These are phyloP conservation scores for Perilla frutescens DNA, from an alignment of 257 asterid species.

Conservation along the genomic window DNA sequence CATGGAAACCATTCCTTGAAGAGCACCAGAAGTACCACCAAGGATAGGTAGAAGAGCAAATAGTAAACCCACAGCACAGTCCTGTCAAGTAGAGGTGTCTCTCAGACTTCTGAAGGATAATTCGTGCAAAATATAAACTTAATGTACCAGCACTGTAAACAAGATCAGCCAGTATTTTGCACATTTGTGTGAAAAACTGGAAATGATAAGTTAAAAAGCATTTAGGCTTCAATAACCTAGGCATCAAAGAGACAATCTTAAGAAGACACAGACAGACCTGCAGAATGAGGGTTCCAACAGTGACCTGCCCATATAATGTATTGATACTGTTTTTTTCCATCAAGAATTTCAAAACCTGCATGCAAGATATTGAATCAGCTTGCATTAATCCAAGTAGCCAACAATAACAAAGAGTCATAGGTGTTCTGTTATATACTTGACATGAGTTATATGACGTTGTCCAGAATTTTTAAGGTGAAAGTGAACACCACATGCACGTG, in stretches of 20 bases:
- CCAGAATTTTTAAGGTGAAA: not conserved
- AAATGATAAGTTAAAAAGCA: conserved; percentile 29
- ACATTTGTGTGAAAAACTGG: not conserved
- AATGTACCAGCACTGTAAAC: conserved; percentile 16
- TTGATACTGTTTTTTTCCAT: conserved; percentile 77
- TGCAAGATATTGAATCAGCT: conserved; percentile 33
- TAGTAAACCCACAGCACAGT: conserved; percentile 84
- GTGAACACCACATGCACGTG: not conserved
- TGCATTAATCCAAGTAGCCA: conserved; percentile 23
- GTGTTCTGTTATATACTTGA: not conserved
- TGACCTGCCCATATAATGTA: conserved; percentile 81
- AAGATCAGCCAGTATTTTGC: conserved; percentile 20
- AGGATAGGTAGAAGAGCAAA: conserved; percentile 90
- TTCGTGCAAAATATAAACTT: not conserved
- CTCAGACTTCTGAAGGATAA: conserved; percentile 35
- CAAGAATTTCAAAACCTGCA: conserved; percentile 81
- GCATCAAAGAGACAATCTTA: conserved; percentile 24
- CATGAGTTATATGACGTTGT: conserved; percentile 5
- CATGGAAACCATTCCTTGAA: conserved; percentile 78
- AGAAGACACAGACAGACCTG: conserved; percentile 57
- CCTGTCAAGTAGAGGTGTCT: conserved; percentile 56
- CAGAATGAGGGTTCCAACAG: conserved; percentile 79
- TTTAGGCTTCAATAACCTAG: conserved; percentile 15
- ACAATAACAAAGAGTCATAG: conserved; percentile 18
- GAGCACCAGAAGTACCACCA: conserved; percentile 85